Base-by-base conservation (phyloP, 208 protist genomes). In the Herpetomonas samuelpessoai region DNA sequence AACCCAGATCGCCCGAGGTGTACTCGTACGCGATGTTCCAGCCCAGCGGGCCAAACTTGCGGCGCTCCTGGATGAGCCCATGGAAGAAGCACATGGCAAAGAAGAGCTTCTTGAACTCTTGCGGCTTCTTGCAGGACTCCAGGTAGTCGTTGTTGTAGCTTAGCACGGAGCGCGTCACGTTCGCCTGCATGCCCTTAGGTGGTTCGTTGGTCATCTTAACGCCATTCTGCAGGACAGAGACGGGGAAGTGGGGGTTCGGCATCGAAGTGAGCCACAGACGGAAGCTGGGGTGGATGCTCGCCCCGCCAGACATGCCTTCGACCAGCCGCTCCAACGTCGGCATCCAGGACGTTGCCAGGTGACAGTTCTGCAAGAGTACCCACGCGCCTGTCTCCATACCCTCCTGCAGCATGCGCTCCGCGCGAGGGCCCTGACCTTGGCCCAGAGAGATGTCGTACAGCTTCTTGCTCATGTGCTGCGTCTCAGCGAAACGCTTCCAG, bases 191-290 rank as follows among this genome's bases (percentile, higher is more conserved):
- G 26, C 97, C 97, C 81, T 97, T 98, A 18, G 98, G 98, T n/a
- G 98, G 98, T 83, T 99, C 98, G 69, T 99, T 98, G 9, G 98
- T 99, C 85, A 99, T 98, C 79, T 99, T 99, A 51, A 99, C 91
- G 53, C 94, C 92, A 65, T 98, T 98, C 78, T 99, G 97, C 56
- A 99, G 80, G 51, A 99, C 97, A n/a, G 96, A 81, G 28, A 98
- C 96, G 6, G 98, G 98, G 74, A 99, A 99, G 49, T 90, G 76
- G 9, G 85, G 69, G 53, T 81, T 97, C 0, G 98, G 98, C 95
- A 99, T 98, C 30, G 96, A 98, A 4, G 98, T 99, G 31, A 99
- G 87, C 97, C 98, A 99, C 6, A 99, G 79, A 16, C 98, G 89
- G 88, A 99, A 99, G 56, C 90, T 88, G 24, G 90, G 90, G 83